Evolutionary conservation across 768 basidiomycete species (phyloP), one percentile per base, ranked within the genome.

Genomic region (Tulasnella sp.): DNA sequence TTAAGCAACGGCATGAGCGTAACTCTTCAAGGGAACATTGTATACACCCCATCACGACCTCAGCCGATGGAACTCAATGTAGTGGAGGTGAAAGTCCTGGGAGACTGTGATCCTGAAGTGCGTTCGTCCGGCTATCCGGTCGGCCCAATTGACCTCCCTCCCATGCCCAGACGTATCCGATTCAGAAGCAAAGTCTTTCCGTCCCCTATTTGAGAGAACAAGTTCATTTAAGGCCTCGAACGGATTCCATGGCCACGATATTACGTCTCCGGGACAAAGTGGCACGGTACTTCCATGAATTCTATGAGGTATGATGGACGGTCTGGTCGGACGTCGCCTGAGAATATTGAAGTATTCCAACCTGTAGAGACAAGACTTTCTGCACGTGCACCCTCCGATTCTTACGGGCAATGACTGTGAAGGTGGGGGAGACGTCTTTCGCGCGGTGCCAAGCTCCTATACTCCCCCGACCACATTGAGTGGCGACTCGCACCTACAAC

Each of bases 361-460:
- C 32, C 39, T 40, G 18, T 83, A 97, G 93, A 84, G 84, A n/a
- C 89, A 93, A 83, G 93, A 89, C 13, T 99, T 98, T 83, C 84
- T 86, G 48, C 89, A 92, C 82, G 88, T 88, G 18, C 91, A 98
- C 81, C 93, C 96, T 0, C 98, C 98, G 0, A 88, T 99, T 70
- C 84, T 98, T 32, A 98, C 97, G 0, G 89, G 90, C 20, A 95
- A 90, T 81, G 98, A 99, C 83, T 96, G 96, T 75, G 98, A 99
- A 86, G 98, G 96, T 16, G 96, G 93, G 9, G 97, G 98, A 26
- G 96, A 99, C 84, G 89, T 93, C 1, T 99, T 99, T 83, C 88
- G 89, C 7, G 86, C 97, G 40, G 81, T 26, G 32, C 79, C 48
- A 32, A 42, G n/a, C 61, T 57, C 26, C 44, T n/a, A 37, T 40